A percentile compares a stretch with the other conserved stretches of the same genome.
phyloP scores from a whole-genome alignment of 2,329 filamentous ascomycete genomes.

The Sporothrix humicola region DNA sequence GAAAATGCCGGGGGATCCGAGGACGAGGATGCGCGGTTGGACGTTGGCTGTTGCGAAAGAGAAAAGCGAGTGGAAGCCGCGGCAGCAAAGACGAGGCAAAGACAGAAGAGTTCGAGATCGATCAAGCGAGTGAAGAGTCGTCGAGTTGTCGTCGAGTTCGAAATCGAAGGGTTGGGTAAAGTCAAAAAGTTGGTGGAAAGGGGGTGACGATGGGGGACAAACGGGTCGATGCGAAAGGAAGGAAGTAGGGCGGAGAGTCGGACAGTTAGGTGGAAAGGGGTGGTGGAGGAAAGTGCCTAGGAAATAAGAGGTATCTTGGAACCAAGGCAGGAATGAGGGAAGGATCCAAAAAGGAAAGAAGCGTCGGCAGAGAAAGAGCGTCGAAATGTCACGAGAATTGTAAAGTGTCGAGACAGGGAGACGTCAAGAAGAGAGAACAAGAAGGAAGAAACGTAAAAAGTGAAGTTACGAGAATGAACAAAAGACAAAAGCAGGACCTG shows the following conservation, averaged over 20 bases:
- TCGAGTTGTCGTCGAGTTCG: not conserved
- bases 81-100: not conserved
- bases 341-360: not conserved
- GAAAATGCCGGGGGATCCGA: conserved; percentile 19
- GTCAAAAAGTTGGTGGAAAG: not conserved
- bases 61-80: conserved; percentile 9
- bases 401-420: not conserved
- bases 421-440: not conserved
- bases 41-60: not conserved
- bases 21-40: not conserved
- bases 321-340: not conserved
- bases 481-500: no score
- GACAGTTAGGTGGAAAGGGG: not conserved
- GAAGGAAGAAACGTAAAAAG: not conserved
- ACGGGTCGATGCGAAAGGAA: conserved; percentile 18
- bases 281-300: no score
- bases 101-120: not conserved
- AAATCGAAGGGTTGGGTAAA: not conserved
- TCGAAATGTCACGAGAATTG: not conserved
- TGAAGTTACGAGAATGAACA: not conserved
- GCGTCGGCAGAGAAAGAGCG: not conserved
- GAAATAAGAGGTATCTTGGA: no score
- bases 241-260: no score
- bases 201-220: not conserved
- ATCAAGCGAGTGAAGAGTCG: not conserved